Evolutionary conservation across 2,329 filamentous ascomycete genomes (phyloP), one percentile per base, ranked within the genome.

Genomic region (Fonsecaea nubica): DNA sequence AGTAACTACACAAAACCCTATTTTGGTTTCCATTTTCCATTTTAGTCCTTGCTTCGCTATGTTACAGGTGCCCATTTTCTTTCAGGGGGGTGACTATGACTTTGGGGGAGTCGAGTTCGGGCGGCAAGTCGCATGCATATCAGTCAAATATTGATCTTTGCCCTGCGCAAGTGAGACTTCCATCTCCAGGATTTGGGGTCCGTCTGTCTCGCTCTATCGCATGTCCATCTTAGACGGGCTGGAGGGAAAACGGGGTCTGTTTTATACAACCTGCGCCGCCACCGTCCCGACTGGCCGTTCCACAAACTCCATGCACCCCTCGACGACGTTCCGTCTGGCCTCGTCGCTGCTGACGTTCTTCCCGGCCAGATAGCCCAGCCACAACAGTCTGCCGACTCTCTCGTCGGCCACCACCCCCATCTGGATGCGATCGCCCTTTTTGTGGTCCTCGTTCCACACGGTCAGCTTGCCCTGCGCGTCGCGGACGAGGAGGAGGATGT

Each of bases 361-460:
- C 0, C 95, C 95, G 4, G 88, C 92, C 36, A 99, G 82, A 79
- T 97, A 99, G 72, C 93, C 90, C 76, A 97, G 80, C 94, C 94
- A 98, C 25, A 98, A 81, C 66, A 94, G 80, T 65, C 91, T 87
- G 64, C 90, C 90, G 12, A 99, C 83, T 62, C 94, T 84, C 81
- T 95, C 91, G 75, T 98, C 95, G 0, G 78, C 74, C 0, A 98
- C 88, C 0, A 84, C 81, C 1, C 95, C 95, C 72, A 98, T 77
- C 76, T 77, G 85, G 77, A 81, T 83, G 78, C 84, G 75, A 40
- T 79, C 76, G 45, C 81, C 78, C 68, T 77, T 74, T 13, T 80
- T 78, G 45, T 21, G 25, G 42, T 83, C 82, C 69, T 87, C 84
- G 65, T 89, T 93, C 70, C 89, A 84, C 53, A 92, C 85, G 66